A percentile compares a stretch with the other conserved stretches of the same genome.
Evolutionary conservation across 1,284 basidiomycete genomes (phyloP).

Genomic region (Naganishia albida): DNA sequence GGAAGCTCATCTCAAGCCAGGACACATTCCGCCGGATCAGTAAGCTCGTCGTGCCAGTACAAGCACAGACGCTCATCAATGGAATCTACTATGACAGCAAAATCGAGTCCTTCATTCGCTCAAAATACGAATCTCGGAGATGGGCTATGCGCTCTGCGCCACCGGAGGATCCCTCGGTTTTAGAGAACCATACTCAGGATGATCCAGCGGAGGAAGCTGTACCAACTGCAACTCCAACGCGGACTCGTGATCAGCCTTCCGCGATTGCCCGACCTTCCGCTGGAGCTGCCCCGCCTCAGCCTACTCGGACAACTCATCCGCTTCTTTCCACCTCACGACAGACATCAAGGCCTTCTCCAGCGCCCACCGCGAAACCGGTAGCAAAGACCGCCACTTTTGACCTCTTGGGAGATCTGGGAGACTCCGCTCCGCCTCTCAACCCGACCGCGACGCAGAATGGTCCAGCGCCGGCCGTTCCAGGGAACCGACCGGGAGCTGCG

Average conservation of each 20-base stretch:
- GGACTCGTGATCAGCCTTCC: slow-evolving; percentile 34
- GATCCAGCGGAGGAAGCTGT: background rate
- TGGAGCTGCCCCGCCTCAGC: slow-evolving; percentile 16
- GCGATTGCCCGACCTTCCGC: slow-evolving; percentile 12
- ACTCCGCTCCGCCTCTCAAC: background rate
- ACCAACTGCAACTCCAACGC: slow-evolving; percentile 38
- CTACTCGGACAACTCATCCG: slow-evolving; percentile 4
- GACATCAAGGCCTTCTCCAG: background rate
- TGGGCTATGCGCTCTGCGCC: slow-evolving; percentile 90
- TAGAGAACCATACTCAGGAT: slow-evolving; percentile 61
- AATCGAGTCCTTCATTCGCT: slow-evolving; percentile 96
- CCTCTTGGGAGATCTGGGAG: slow-evolving; percentile 23
- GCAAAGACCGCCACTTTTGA: slow-evolving; percentile 12
- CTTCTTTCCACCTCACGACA: background rate
- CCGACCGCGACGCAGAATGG: slow-evolving; percentile 25
- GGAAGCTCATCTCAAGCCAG: slow-evolving; percentile 92
- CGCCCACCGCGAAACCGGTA: background rate
- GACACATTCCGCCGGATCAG: slow-evolving; percentile 94
- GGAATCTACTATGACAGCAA: slow-evolving; percentile 66
- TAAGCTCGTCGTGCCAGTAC: slow-evolving; percentile 63
- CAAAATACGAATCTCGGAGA: slow-evolving; percentile 89
- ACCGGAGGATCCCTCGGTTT: slow-evolving; percentile 75
- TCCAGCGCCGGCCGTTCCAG: slow-evolving; percentile 22
- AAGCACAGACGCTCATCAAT: too few relatives aligned
- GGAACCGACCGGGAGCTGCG: slow-evolving; percentile 32